phyloP scores from a whole-genome alignment of 306 rosid species.

The Alnus glutinosa region DNA sequence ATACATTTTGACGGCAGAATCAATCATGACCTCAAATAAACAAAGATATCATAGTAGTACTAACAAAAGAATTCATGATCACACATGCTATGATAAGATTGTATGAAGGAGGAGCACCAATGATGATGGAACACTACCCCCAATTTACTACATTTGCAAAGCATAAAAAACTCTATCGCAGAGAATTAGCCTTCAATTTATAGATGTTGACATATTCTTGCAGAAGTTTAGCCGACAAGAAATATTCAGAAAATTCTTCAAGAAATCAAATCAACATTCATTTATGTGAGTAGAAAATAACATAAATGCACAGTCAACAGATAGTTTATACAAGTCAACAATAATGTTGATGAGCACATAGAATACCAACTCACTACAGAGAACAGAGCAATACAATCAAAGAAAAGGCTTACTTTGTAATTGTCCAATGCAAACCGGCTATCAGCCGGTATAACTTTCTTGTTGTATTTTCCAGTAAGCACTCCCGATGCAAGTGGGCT shows the following conservation, averaged over 20 bases:
- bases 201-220: not conserved
- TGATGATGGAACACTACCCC: not conserved
- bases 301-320: not conserved
- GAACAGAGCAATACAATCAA: not conserved
- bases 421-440: conserved; percentile 89
- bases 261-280: not conserved
- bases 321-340: not conserved
- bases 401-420: conserved; percentile 64
- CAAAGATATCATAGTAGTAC: not conserved
- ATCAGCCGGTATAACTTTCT: conserved; percentile 76
- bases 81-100: not conserved
- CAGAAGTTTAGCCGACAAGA: not conserved
- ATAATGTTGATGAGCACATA: not conserved
- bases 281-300: not conserved
- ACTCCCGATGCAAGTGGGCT: conserved; percentile 98
- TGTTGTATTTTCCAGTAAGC: conserved; percentile 91
- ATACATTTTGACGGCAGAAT: not conserved
- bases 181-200: no score
- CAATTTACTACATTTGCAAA: not conserved
- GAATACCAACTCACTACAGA: not conserved
- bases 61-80: not conserved
- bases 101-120: not conserved
- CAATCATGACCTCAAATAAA: not conserved
- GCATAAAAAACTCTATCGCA: not conserved
- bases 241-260: not conserved